These are phyloP conservation scores for Ophiostoma perfectum DNA, from an alignment of 2,329 filamentous ascomycete genomes.

Conservation along the genomic window DNA sequence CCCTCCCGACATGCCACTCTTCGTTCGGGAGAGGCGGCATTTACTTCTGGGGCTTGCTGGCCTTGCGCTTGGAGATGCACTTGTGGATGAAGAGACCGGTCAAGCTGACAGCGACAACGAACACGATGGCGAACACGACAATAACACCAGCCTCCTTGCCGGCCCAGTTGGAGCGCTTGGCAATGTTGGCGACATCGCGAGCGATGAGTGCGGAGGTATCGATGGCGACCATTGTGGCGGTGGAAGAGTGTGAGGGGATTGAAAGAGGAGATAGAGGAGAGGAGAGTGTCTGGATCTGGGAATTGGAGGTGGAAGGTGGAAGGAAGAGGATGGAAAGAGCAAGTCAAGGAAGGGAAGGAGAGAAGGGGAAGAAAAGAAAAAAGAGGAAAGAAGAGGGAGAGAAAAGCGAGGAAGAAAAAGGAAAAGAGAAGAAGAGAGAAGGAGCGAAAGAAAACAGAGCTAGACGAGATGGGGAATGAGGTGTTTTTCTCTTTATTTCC, in stretches of 20 bases:
- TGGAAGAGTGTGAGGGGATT: neutral
- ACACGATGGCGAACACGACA: constrained; percentile 57
- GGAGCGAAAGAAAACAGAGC: constrained; percentile 15
- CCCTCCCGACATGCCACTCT: too few relatives aligned
- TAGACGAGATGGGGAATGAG: constrained; percentile 12
- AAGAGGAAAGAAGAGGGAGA: constrained; percentile 11
- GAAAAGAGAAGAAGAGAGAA: neutral
- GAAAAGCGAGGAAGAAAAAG: neutral
- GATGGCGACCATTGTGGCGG: constrained; percentile 36
- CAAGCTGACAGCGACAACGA: constrained; percentile 49
- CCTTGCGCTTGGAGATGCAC: constrained; percentile 32
- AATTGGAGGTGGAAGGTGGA: constrained; percentile 17
- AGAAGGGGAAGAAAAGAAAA: neutral
- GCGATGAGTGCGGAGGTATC: constrained; percentile 30
- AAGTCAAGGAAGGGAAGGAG: neutral
- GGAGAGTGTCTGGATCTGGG: constrained; percentile 18
- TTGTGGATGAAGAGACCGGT: constrained; percentile 42
- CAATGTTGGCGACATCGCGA: constrained; percentile 39
- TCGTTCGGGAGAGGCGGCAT: neutral
- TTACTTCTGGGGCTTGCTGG: constrained; percentile 26
- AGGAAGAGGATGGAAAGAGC: constrained; percentile 11
- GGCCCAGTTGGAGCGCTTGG: constrained; percentile 57
- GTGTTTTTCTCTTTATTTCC: constrained; percentile 10
- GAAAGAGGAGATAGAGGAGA: constrained; percentile 7
- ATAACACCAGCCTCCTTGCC: constrained; percentile 53